Evolutionary conservation across 768 basidiomycete genomes (phyloP), one percentile per base, ranked within the genome.

Genomic region (Kwoniella shandongensis): DNA sequence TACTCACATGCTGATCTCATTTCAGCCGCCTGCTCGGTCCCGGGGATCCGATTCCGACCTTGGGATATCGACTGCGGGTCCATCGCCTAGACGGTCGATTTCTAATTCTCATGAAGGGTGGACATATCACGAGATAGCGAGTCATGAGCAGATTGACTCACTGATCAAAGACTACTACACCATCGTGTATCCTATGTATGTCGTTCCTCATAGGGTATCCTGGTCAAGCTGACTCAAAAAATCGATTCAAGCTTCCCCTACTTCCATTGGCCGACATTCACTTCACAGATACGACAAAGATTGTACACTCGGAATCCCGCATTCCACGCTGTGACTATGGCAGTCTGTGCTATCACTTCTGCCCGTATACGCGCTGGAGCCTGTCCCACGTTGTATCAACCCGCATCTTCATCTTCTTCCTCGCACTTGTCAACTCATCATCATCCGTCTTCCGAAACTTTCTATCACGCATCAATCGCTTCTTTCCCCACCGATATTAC

Each of bases 241-340:
- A 44, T 13, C 4, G 26, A 11, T 23, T 12, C 6, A 25, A 59
- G 56, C n/a, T 44, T 54, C 12, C 55, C 56, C 13, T 57, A 57
- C 38, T 61, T 65, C 49, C 64, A 65, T 40, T 65, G 64, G 64
- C 61, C 64, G 10, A 38, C 60, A 7, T 65, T 65, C 57, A 30
- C 41, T 20, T 29, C 44, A 7, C 27, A 54, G 15, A 26, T 65
- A 18, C 39, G 41, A 12, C 18, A 49, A 11, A 29, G 50, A 20
- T 29, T 49, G 1, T 61, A 65, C 57, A 61, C 52, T 4, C 52
- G 36, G 36, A 48, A 57, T 20, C 40, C 44, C 4, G 47, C 59
- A 4, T 59, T 65, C 45, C 44, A 55, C 36, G 53, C 50, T 29
- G 36, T 49, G 3, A 32, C 52, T 20, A 62, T 65, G 56, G 51